These are phyloP conservation scores for Tagetes patula DNA, from an alignment of 129 eudicot genomes.

Conservation along the genomic window DNA sequence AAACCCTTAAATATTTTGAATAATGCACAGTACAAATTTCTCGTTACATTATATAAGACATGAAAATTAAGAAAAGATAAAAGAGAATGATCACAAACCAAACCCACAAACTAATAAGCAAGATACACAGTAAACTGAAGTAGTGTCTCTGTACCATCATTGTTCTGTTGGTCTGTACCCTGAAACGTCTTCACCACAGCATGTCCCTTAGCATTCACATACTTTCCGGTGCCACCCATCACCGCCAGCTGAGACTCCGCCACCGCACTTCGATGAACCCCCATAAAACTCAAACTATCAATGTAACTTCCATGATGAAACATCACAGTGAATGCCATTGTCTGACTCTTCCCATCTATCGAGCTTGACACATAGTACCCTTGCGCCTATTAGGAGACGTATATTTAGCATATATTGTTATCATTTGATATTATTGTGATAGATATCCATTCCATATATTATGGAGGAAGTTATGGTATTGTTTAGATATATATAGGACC, in stretches of 20 bases:
- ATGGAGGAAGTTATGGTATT: too few species aligned
- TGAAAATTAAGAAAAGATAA: background rate
- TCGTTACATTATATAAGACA: constrained; percentile 12
- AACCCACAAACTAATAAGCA: constrained; percentile 40
- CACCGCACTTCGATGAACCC: constrained; percentile 70
- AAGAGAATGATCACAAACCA: background rate
- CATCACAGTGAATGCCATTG: constrained; percentile 77
- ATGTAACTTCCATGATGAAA: constrained; percentile 57
- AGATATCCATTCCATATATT: too few species aligned
- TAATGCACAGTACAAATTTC: constrained; percentile 19
- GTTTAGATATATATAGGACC: too few species aligned
- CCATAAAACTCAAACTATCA: constrained; percentile 75
- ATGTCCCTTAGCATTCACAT: constrained; percentile 74
- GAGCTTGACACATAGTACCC: constrained; percentile 77
- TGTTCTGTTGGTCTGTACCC: constrained; percentile 44
- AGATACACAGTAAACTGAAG: constrained; percentile 63
- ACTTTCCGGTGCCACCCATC: constrained; percentile 97
- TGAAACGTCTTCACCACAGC: constrained; percentile 61
- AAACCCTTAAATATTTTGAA: background rate
- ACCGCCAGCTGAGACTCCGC: constrained; percentile 79
- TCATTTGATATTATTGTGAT: too few species aligned
- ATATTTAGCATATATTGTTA: too few species aligned
- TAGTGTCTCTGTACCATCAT: constrained; percentile 78
- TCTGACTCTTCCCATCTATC: constrained; percentile 71
- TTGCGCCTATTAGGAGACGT: constrained; percentile 28